Evolutionary conservation across 805 yeast genomes (phyloP), one percentile per base, ranked within the genome.

Genomic region (Nakazawaea populi): DNA sequence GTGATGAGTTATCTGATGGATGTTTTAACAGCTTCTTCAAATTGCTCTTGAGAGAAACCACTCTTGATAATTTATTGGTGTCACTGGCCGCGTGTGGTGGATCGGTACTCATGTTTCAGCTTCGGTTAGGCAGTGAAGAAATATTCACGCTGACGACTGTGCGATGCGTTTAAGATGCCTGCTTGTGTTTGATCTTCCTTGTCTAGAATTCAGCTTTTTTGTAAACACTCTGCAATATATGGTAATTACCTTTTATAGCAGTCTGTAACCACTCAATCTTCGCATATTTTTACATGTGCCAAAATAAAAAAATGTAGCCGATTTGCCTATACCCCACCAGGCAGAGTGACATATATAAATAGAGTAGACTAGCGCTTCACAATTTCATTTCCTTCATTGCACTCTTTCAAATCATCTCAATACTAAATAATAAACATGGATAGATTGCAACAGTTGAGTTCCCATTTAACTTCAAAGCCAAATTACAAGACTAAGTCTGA

Each of bases 401-500:
- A 32, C 11, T 32, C 2, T 32, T 32, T 32, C 11, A 32, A 9
- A 12, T 37, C n/a, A 14, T n/a, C 40, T n/a, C 9, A 37, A 10
- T 18, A 29, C 34, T 10, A 30, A n/a, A 34, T 39, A 45, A 6
- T 6, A 31, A 28, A n/a, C 24, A 68, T 69, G 72, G 68, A 70
- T 32, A 66, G 75, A 65, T 56, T 71, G 34, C 56, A 57, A 6
- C 74, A 71, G 54, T 52, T 71, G 27, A 56, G 62, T 35, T 55
- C 55, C 30, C 75, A 71, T 49, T 51, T 70, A 42, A 49, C 62
- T 24, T 55, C 56, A 29, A 58, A 42, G 54, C 56, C 46, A 47
- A 65, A 65, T 52, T 57, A 79, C 49, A 60, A 67, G 51, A 73
- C 77, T 55, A 84, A 87, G 69, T 76, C 79, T 68, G 84, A 92